A percentile compares a stretch with the other conserved stretches of the same genome.
Evolutionary conservation across 2,329 filamentous ascomycete genomes (phyloP).

Genomic region (Plenodomus lindquistii): DNA sequence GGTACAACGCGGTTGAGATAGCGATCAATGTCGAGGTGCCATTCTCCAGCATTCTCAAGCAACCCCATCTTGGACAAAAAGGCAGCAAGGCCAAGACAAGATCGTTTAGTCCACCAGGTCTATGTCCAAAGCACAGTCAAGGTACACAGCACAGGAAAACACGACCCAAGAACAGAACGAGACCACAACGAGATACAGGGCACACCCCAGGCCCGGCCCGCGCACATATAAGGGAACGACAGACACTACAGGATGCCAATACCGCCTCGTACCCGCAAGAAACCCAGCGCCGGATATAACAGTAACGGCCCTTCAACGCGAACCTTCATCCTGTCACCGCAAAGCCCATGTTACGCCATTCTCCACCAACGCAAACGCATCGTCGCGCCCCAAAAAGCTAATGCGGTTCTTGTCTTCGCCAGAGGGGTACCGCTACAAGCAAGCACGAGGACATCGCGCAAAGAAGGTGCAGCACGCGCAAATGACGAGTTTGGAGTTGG

Average conservation of each 20-base stretch:
- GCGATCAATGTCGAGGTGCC: constrained; percentile 75
- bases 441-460: no score
- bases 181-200: background rate
- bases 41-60: constrained; percentile 4
- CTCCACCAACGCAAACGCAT: background rate
- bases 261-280: background rate
- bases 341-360: background rate
- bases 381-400: no score
- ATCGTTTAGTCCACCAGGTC: background rate
- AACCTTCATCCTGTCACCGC: background rate
- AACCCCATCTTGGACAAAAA: background rate
- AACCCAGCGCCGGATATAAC: background rate
- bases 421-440: no score
- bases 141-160: background rate
- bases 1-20: constrained; percentile 73
- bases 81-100: background rate
- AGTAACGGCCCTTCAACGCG: background rate
- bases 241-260: background rate
- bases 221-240: background rate
- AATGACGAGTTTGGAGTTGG: background rate
- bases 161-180: background rate
- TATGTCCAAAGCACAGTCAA: background rate
- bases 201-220: background rate
- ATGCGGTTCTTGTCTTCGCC: no score
- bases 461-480: background rate